phyloP scores from a whole-genome alignment of 2,329 filamentous ascomycete species.

The Aspergillus chevalieri region DNA sequence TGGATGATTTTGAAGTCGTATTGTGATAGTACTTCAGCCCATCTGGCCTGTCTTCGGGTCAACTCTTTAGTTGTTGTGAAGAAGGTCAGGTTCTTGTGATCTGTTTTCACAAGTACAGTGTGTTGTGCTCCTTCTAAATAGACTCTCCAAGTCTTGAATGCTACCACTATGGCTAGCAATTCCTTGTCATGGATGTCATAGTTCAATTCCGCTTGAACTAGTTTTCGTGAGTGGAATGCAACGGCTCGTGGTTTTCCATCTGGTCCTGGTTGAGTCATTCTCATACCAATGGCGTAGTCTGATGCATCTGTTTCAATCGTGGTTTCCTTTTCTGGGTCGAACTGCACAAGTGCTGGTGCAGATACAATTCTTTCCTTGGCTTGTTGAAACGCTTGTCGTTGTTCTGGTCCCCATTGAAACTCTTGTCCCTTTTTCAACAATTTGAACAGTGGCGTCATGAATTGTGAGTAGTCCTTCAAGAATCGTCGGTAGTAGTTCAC shows the following conservation, averaged over 20 bases:
- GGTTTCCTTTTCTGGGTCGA: background rate
- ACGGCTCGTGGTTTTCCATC: background rate
- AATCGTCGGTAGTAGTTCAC: background rate
- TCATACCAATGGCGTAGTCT: background rate
- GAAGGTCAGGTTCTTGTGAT: background rate
- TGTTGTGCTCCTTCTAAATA: background rate
- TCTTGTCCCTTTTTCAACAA: background rate
- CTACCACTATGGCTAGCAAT: too few species aligned
- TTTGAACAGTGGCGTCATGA: background rate
- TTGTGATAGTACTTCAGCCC: too few species aligned
- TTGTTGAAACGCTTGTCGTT: background rate
- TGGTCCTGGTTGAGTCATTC: background rate
- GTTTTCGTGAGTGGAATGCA: background rate
- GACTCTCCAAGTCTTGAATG: background rate
- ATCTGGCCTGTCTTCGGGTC: too few species aligned
- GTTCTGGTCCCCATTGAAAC: background rate
- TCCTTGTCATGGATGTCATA: too few species aligned
- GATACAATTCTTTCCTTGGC: background rate
- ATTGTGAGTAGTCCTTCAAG: background rate
- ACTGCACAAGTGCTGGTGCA: background rate
- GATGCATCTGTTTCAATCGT: background rate
- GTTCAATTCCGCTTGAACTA: too few species aligned
- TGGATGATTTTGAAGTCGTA: too few species aligned
- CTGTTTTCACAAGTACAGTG: background rate
- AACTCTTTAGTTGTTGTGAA: too few species aligned